Evolutionary conservation across 2,329 filamentous ascomycete species (phyloP), one percentile per base, ranked within the genome.

Genomic region (Neonectria neomacrospora): DNA sequence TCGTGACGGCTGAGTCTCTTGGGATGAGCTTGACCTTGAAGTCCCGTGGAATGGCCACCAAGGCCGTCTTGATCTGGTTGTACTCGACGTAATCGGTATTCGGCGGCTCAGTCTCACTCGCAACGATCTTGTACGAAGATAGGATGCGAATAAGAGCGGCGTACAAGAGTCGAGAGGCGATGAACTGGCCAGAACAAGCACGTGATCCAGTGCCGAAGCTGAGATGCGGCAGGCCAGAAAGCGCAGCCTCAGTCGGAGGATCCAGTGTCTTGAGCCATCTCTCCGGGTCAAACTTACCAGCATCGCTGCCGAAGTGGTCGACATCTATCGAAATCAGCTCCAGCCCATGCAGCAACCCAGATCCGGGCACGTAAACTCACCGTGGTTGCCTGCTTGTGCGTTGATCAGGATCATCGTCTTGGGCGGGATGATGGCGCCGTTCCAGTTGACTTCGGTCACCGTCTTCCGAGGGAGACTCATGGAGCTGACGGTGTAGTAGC

Each of bases 51-150:
- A 89, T 88, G 0, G 87, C 86, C 12, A 88, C 86, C 34, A 89
- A 68, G 0, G 86, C 86, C 1, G 81, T 83, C 75, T 88, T 88
- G 68, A 87, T 83, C 68, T 85, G 80, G 67, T 88, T 89, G 68
- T 88, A 88, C 5, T 89, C 86, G 5, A 88, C 82, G 64, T 88
- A 88, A 70, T 88, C 85, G 0, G 86, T 88, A 66, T 87, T 88
- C 0, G 86, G 86, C 0, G 86, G 86, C 45, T 82, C 75, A 0
- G 73, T 69, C 54, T 82, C 77, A 67, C 79, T 81, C 23, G 85
- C 79, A 32, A 85, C 79, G 57, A 86, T 82, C 65, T 78, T 80
- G 73, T 84, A 86, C 9, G 79, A 78, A 3, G 79, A 77, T n/a
- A 86, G 65, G 1, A 86, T 73, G 3, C 84, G 79, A 7, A 86